These are phyloP conservation scores for Cladorrhinum sp. DNA, from an alignment of 2,329 filamentous ascomycete genomes.

Conservation along the genomic window DNA sequence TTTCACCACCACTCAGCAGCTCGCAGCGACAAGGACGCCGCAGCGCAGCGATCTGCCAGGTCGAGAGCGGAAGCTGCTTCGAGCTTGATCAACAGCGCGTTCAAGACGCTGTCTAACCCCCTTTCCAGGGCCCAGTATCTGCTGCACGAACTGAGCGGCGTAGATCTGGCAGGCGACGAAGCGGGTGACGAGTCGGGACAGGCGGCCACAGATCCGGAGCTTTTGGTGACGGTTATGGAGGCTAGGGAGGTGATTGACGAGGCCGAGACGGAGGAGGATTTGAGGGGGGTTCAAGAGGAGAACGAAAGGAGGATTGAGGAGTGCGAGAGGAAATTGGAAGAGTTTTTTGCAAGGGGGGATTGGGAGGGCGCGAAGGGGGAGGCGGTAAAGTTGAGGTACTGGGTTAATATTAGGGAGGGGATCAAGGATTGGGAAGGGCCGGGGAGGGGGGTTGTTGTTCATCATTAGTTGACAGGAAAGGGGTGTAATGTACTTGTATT, in stretches of 20 bases:
- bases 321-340: slow-evolving; percentile 61
- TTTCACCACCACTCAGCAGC: slow-evolving; percentile 46
- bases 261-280: slow-evolving; percentile 63
- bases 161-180: slow-evolving; percentile 80
- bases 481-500: neutral
- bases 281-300: slow-evolving; percentile 55
- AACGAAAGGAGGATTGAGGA: slow-evolving; percentile 67
- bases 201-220: slow-evolving; percentile 54
- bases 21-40: slow-evolving; percentile 18
- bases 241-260: slow-evolving; percentile 73
- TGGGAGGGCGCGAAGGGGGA: slow-evolving; percentile 65
- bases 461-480: slow-evolving; percentile 40
- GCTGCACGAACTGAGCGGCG: slow-evolving; percentile 63
- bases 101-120: slow-evolving; percentile 77
- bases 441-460: slow-evolving; percentile 59
- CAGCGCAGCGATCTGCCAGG: slow-evolving; percentile 22
- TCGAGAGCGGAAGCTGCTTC: slow-evolving; percentile 70
- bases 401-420: slow-evolving; percentile 81
- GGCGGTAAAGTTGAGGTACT: slow-evolving; percentile 79
- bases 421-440: slow-evolving; percentile 77
- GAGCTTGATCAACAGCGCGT: slow-evolving; percentile 85
- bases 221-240: slow-evolving; percentile 79
- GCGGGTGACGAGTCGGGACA: slow-evolving; percentile 60
- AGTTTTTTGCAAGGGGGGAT: slow-evolving; percentile 65
- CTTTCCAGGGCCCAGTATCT: slow-evolving; percentile 86